These are phyloP conservation scores for Penicillium sclerotigenum DNA, from an alignment of 2,329 filamentous ascomycete genomes.

Conservation along the genomic window DNA sequence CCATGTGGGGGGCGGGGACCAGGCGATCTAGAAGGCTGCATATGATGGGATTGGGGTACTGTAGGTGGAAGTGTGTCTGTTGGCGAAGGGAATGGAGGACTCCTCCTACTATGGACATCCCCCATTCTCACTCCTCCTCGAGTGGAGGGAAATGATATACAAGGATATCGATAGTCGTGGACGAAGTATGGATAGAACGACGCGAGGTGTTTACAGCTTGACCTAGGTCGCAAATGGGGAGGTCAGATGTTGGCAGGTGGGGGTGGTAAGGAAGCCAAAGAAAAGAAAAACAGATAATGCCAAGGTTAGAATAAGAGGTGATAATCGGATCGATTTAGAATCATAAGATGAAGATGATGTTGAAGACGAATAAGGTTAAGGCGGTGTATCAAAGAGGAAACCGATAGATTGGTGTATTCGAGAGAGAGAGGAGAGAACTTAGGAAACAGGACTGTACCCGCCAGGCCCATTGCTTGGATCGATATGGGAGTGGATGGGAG, in stretches of 20 bases:
- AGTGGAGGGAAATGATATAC: constrained; percentile 28
- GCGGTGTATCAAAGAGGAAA: constrained; percentile 9
- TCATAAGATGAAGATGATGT: not conserved
- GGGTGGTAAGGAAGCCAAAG: not conserved
- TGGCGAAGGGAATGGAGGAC: constrained; percentile 41
- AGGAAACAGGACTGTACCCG: constrained; percentile 18
- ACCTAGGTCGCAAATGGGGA: constrained; percentile 11
- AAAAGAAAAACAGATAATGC: constrained; percentile 5
- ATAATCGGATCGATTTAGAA: constrained; percentile 13
- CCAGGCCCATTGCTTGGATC: constrained; percentile 22
- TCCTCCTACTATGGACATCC: constrained; percentile 39
- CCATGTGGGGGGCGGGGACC: constrained; percentile 17
- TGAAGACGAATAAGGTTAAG: constrained; percentile 13
- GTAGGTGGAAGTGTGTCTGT: constrained; percentile 36
- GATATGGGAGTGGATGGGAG: constrained; percentile 19
- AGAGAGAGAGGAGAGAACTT: not conserved
- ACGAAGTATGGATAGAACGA: constrained; percentile 29
- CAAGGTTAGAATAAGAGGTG: constrained; percentile 3
- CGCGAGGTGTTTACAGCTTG: constrained; percentile 37
- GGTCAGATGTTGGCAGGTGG: not conserved
- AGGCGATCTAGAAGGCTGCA: constrained; percentile 26
- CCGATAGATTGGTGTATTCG: not conserved
- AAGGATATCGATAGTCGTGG: constrained; percentile 23
- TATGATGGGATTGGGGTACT: constrained; percentile 23
- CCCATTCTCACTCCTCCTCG: constrained; percentile 36